Percentiles rank a stretch among this genome's conserved stretches.
These are phyloP conservation scores for Bipolaris cookei DNA, from an alignment of 2,329 filamentous ascomycete genomes.

Conservation along the genomic window DNA sequence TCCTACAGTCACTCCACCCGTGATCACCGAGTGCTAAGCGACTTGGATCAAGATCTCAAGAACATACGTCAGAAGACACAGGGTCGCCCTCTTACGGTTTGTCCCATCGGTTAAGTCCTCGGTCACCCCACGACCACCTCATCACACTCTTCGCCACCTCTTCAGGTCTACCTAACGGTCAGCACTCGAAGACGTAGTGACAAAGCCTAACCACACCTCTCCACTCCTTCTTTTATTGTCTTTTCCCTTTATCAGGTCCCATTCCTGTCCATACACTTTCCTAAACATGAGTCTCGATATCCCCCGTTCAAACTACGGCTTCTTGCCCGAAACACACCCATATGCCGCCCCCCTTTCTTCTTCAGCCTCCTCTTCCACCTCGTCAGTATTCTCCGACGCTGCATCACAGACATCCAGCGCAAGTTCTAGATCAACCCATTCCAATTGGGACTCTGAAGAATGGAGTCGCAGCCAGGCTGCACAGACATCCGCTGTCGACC, in stretches of 20 bases:
- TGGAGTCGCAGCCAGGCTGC: conserved; percentile 39
- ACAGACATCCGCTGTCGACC: conserved; percentile 31
- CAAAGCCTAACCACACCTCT: conserved; percentile 37
- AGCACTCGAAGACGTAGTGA: conserved; percentile 47
- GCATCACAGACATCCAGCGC: conserved; percentile 74
- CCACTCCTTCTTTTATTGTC: conserved; percentile 43
- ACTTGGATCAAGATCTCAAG: conserved; percentile 33
- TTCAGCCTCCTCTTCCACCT: conserved; percentile 76
- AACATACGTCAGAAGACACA: conserved; percentile 45
- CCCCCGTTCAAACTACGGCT: conserved; percentile 41
- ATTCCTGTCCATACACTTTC: conserved; percentile 13
- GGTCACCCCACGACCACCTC: conserved; percentile 51
- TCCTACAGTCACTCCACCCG: neutral
- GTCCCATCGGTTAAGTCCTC: conserved; percentile 48
- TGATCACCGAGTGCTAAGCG: conserved; percentile 21
- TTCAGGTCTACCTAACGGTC: conserved; percentile 46
- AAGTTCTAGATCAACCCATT: conserved; percentile 65
- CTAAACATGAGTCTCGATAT: conserved; percentile 51
- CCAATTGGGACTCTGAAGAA: conserved; percentile 55
- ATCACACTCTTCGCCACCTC: conserved; percentile 42
- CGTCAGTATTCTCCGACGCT: conserved; percentile 76
- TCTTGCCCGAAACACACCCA: conserved; percentile 55
- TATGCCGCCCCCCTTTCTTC: conserved; percentile 76
- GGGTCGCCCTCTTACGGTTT: conserved; percentile 46
- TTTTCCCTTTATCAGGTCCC: conserved; percentile 24